A percentile compares a stretch with the other conserved stretches of the same genome.
phyloP scores from a whole-genome alignment of 768 basidiomycete genomes.

The Albatrellus ellisii region DNA sequence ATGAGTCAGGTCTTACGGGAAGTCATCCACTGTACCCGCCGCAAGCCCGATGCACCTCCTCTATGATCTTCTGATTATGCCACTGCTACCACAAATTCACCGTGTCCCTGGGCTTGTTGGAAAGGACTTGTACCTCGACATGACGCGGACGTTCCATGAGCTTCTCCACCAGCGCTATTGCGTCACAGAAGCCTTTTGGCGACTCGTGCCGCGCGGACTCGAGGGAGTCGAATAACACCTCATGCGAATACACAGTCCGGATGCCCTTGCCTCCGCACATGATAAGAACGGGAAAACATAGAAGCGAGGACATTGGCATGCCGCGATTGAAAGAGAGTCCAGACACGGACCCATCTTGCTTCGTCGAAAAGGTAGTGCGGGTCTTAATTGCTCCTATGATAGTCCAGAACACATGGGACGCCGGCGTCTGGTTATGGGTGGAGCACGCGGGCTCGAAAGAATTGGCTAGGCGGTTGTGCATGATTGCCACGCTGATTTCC shows the following conservation, averaged over 20 bases:
- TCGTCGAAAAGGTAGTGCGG: conserved; percentile 52
- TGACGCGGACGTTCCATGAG: conserved; percentile 81
- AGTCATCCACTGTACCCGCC: too few species aligned
- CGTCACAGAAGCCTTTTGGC: conserved; percentile 76
- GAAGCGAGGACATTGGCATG: neutral
- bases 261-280: conserved; percentile 97
- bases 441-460: too few species aligned
- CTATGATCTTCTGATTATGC: conserved; percentile 92
- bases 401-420: conserved; percentile 90
- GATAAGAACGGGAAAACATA: conserved; percentile 84
- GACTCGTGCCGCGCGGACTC: conserved; percentile 86
- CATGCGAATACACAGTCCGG: conserved; percentile 60
- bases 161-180: conserved; percentile 78
- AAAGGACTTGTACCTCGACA: conserved; percentile 92
- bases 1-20: too few species aligned
- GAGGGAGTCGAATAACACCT: conserved; percentile 68
- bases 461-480: too few species aligned
- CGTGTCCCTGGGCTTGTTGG: conserved; percentile 62
- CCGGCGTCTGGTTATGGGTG: conserved; percentile 74
- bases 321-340: neutral
- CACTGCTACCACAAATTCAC: conserved; percentile 96
- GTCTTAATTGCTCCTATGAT: conserved; percentile 78
- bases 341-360: conserved; percentile 49
- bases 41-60: conserved; percentile 71
- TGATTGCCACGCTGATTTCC: conserved; percentile 93